phyloP scores from a whole-genome alignment of 192 early-diverging fungal species.

The Coemansia erecta region DNA sequence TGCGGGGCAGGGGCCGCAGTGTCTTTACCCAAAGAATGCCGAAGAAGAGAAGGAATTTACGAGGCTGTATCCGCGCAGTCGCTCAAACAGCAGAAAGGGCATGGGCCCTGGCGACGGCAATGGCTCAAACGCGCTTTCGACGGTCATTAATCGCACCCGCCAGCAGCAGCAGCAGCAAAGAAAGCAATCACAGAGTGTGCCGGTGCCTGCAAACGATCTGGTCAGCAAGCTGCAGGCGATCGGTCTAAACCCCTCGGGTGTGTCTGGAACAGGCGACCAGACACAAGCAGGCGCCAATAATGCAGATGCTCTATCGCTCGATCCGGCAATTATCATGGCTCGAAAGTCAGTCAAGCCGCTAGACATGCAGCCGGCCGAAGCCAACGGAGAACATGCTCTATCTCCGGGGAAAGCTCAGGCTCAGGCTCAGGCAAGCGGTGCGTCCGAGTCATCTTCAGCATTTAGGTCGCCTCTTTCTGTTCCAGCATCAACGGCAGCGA shows the following conservation, averaged over 20 bases:
- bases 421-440: background rate
- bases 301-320: conserved; percentile 15
- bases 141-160: conserved; percentile 29
- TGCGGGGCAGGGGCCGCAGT: conserved; percentile 26
- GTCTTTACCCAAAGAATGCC: conserved; percentile 35
- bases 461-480: conserved; percentile 40
- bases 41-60: conserved; percentile 43
- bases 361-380: conserved; percentile 8
- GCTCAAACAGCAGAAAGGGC: conserved; percentile 45
- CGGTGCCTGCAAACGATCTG: conserved; percentile 10
- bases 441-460: conserved; percentile 8
- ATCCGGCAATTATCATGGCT: conserved; percentile 45
- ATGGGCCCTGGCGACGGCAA: conserved; percentile 6
- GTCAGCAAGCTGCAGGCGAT: conserved; percentile 49
- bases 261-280: conserved; percentile 3
- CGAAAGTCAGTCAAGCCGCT: conserved; percentile 43
- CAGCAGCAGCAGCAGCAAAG: conserved; percentile 33
- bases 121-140: conserved; percentile 16
- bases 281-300: conserved; percentile 1
- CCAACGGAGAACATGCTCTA: background rate
- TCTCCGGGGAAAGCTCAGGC: background rate
- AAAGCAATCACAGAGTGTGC: conserved; percentile 9
- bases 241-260: conserved; percentile 22
- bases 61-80: conserved; percentile 46
- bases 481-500: conserved; percentile 8